Evolutionary conservation across 139 green algal genomes (phyloP).

Genomic region (Pseudopediastrum boryanum): DNA sequence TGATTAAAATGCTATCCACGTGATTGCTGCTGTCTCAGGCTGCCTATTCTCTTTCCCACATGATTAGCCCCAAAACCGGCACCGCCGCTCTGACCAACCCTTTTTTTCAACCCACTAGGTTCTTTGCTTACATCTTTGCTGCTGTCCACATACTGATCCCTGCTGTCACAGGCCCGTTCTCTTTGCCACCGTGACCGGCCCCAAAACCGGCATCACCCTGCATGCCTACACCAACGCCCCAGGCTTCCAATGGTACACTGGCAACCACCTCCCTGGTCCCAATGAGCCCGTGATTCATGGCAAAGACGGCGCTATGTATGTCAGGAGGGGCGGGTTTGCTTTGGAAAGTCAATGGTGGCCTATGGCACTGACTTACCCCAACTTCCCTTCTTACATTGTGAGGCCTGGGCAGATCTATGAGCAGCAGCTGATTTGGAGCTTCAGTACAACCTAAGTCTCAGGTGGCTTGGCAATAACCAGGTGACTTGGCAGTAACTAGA

Average conservation of each 20-base stretch:
- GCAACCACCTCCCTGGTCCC: conserved; percentile 24
- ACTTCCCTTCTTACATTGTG: conserved; percentile 13
- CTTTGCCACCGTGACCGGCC: conserved; percentile 1
- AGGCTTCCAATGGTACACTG: conserved; percentile 24
- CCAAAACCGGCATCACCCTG: conserved; percentile 12
- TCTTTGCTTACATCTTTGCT: too few relatives aligned
- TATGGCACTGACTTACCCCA: background rate
- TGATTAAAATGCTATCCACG: too few relatives aligned
- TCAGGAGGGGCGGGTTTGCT: conserved; percentile 1
- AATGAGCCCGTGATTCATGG: background rate
- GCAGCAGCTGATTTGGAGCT: conserved; percentile 16
- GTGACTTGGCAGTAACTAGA: too few relatives aligned
- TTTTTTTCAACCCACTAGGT: too few relatives aligned
- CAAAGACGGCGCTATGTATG: background rate
- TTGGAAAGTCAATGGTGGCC: conserved; percentile 18
- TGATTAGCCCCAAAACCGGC: too few relatives aligned
- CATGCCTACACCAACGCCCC: conserved; percentile 2
- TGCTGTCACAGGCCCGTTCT: conserved; percentile 16
- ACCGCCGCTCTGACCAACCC: too few relatives aligned
- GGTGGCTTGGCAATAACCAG: too few relatives aligned
- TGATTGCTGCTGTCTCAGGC: too few relatives aligned
- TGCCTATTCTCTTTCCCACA: too few relatives aligned
- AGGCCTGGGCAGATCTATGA: conserved; percentile 17
- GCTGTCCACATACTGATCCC: too few relatives aligned
- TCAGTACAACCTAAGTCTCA: too few relatives aligned